Evolutionary conservation across 192 early-diverging fungal species (phyloP).

Genomic region (Coemansia aciculifera): DNA sequence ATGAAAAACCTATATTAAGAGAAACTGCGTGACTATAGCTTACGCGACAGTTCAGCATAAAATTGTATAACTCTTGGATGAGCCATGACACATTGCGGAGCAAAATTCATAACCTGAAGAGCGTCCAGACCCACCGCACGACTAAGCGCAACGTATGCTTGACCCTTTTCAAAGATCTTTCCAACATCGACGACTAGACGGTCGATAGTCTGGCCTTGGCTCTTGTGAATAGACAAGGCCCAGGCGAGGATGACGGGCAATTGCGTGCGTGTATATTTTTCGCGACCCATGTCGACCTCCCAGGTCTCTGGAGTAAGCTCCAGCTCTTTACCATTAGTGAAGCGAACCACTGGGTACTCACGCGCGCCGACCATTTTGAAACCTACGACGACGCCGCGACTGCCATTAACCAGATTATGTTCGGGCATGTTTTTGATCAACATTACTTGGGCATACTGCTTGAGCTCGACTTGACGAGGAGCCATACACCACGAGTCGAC

Average conservation of each 20-base stretch:
- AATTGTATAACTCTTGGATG: constrained; percentile 70
- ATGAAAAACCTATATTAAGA: background rate
- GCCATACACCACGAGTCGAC: constrained; percentile 43
- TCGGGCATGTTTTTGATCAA: constrained; percentile 74
- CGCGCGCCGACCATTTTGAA: constrained; percentile 40
- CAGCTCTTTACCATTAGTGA: constrained; percentile 53
- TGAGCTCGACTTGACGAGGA: constrained; percentile 65
- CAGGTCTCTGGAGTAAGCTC: constrained; percentile 58
- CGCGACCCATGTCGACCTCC: constrained; percentile 56
- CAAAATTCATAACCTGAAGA: constrained; percentile 73
- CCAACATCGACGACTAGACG: constrained; percentile 72
- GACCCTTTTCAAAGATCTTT: constrained; percentile 78
- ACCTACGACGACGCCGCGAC: constrained; percentile 62
- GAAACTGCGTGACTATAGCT: background rate
- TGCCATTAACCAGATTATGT: constrained; percentile 73
- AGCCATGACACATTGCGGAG: constrained; percentile 64
- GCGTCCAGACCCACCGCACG: constrained; percentile 70
- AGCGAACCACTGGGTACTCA: constrained; percentile 49
- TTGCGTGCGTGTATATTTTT: constrained; percentile 52
- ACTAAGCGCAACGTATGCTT: constrained; percentile 84
- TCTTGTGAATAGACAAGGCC: constrained; percentile 87
- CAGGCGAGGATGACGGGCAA: constrained; percentile 80
- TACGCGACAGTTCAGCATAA: constrained; percentile 58
- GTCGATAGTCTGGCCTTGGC: constrained; percentile 84
- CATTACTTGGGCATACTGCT: constrained; percentile 83